Percentiles rank a stretch among this genome's conserved stretches.
These are phyloP conservation scores for Aspergillus tubingensis DNA, from an alignment of 2,329 filamentous ascomycete species.

Conservation along the genomic window DNA sequence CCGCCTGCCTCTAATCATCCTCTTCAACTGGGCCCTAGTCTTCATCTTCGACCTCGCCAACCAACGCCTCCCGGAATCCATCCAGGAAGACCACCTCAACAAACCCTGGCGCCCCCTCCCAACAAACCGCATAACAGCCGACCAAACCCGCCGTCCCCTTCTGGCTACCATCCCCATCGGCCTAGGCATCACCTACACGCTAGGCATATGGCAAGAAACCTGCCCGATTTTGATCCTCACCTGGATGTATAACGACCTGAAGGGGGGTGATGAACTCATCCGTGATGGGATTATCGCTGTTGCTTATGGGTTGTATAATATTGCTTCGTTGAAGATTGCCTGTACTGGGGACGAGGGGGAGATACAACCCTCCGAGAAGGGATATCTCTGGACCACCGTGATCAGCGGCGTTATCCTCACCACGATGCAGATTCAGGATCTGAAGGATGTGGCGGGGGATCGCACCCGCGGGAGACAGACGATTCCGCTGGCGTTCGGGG, in stretches of 20 bases:
- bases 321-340: slow-evolving; percentile 20
- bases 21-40: slow-evolving; percentile 35
- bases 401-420: slow-evolving; percentile 35
- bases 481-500: slow-evolving; percentile 32
- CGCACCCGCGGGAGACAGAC: slow-evolving; percentile 27
- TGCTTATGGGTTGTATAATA: slow-evolving; percentile 25
- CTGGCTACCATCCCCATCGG: slow-evolving; percentile 26
- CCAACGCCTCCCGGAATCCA: slow-evolving; percentile 38
- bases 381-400: slow-evolving; percentile 32
- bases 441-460: slow-evolving; percentile 41
- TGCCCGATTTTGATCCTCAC: slow-evolving; percentile 35
- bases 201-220: slow-evolving; percentile 31
- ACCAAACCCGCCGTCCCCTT: slow-evolving; percentile 25
- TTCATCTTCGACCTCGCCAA: slow-evolving; percentile 45
- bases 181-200: slow-evolving; percentile 19
- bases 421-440: slow-evolving; percentile 44
- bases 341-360: neutral
- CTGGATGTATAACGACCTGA: slow-evolving; percentile 48
- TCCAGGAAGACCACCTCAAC: slow-evolving; percentile 45
- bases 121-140: slow-evolving; percentile 24
- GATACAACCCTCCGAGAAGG: neutral
- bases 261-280: slow-evolving; percentile 28
- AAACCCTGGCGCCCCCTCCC: slow-evolving; percentile 44
- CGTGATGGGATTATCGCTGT: slow-evolving; percentile 31
- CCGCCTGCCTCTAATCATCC: slow-evolving; percentile 10